Percentiles rank a stretch among this genome's conserved stretches.
Conservation (phyloP, 2,329 filamentous ascomycete species). For the Rugonectria rugulosa region DNA sequence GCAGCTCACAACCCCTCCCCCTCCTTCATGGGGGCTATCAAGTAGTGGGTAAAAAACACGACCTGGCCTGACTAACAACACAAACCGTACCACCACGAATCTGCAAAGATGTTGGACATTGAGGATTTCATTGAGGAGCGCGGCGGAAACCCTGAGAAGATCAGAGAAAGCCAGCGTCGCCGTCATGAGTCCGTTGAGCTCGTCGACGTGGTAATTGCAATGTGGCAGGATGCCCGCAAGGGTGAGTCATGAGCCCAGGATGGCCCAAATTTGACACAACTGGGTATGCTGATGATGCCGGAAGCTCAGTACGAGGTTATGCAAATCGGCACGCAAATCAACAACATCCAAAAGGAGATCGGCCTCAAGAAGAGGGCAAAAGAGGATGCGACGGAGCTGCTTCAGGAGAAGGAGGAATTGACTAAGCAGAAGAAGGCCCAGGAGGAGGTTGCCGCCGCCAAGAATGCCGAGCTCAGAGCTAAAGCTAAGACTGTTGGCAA, state of each 20-base stretch:
- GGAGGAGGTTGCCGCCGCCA: constrained; percentile 76
- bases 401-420: constrained; percentile 78
- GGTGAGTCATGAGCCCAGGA: constrained; percentile 50
- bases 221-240: constrained; percentile 86
- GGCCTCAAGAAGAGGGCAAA: constrained; percentile 93
- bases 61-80: constrained; percentile 24
- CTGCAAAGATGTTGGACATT: constrained; percentile 72
- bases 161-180: constrained; percentile 88
- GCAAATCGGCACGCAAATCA: constrained; percentile 85
- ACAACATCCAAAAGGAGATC: constrained; percentile 89
- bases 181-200: constrained; percentile 81
- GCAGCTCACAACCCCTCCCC: constrained; percentile 35
- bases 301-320: constrained; percentile 75
- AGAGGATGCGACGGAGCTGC: constrained; percentile 82
- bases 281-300: constrained; percentile 19
- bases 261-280: constrained; percentile 1
- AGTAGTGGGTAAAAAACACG: constrained; percentile 34
- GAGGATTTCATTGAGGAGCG: constrained; percentile 84
- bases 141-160: constrained; percentile 89
- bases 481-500: constrained; percentile 82
- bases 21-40: constrained; percentile 36
- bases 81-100: constrained; percentile 27
- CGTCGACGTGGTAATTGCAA: constrained; percentile 88
- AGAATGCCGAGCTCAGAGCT: constrained; percentile 74
- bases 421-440: constrained; percentile 84